A percentile compares a stretch with the other conserved stretches of the same genome.
Conservation (phyloP, 2,329 filamentous ascomycete species). For the Neofusicoccum sp. region DNA sequence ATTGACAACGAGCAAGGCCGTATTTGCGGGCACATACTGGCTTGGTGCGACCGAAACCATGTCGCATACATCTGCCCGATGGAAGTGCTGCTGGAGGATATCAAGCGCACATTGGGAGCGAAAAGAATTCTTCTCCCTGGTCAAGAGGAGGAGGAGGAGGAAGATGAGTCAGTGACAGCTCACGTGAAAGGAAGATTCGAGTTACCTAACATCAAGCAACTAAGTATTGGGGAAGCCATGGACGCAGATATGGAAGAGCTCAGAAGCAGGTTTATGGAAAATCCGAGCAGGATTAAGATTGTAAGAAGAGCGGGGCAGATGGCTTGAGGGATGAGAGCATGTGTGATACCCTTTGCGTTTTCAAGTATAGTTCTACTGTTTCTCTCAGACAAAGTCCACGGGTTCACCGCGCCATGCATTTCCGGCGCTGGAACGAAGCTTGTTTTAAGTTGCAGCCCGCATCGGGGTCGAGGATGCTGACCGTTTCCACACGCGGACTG, state of each 20-base stretch:
- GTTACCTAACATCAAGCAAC: conserved; percentile 4
- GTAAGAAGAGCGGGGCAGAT: conserved; percentile 15
- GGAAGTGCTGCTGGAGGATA: conserved; percentile 86
- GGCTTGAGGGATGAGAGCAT: background rate
- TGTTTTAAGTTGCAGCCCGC: too few species aligned
- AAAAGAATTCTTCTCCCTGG: conserved; percentile 71
- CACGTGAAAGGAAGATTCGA: conserved; percentile 5
- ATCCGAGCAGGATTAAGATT: conserved; percentile 6
- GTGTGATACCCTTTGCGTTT: conserved; percentile 2
- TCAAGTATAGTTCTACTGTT: background rate
- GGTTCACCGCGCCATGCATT: too few species aligned
- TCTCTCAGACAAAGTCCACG: background rate
- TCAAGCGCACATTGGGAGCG: conserved; percentile 75
- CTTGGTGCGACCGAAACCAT: conserved; percentile 78
- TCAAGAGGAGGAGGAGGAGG: conserved; percentile 33
- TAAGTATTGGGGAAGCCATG: conserved; percentile 3
- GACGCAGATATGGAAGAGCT: background rate
- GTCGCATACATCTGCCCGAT: conserved; percentile 94
- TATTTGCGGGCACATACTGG: conserved; percentile 87
- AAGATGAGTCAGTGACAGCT: background rate
- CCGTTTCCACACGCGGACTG: too few species aligned
- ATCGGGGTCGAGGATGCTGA: too few species aligned
- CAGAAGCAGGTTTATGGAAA: conserved; percentile 1
- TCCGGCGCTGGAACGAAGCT: too few species aligned
- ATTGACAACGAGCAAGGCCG: conserved; percentile 77